phyloP scores from a whole-genome alignment of 148 eudicot species.

The Camellia granthamiana region DNA sequence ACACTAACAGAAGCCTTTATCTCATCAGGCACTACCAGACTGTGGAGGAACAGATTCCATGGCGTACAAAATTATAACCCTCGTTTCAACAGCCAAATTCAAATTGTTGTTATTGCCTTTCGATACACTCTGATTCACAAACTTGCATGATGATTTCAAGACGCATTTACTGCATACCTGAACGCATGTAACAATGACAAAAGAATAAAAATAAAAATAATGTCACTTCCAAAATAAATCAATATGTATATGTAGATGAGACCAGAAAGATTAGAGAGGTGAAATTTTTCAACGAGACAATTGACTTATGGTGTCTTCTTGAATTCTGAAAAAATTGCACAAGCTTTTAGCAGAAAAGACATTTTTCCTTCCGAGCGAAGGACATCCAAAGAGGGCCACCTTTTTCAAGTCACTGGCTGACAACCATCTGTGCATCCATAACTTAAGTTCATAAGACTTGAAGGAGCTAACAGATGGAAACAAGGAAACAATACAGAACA shows the following conservation, averaged over 20 bases:
- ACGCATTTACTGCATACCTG: conserved; percentile 71
- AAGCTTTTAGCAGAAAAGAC: conserved; percentile 59
- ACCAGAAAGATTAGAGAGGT: not conserved
- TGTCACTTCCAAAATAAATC: not conserved
- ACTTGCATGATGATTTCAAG: conserved; percentile 58
- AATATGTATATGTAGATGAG: not conserved
- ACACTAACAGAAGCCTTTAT: conserved; percentile 52
- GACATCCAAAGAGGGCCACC: conserved; percentile 75
- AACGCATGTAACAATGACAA: not conserved
- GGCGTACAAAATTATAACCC: conserved; percentile 58
- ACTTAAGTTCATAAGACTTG: conserved; percentile 10
- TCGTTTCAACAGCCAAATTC: conserved; percentile 47
- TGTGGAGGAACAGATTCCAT: conserved; percentile 49
- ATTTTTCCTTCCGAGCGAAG: conserved; percentile 48
- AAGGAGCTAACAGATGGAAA: not conserved
- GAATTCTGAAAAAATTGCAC: conserved; percentile 52
- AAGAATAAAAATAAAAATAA: not conserved
- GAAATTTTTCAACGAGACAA: not conserved
- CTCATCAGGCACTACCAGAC: conserved; percentile 51
- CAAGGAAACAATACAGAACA: not conserved
- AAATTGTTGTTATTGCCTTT: conserved; percentile 31
- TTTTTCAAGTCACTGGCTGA: conserved; percentile 64
- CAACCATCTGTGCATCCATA: conserved; percentile 53
- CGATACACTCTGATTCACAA: conserved; percentile 41
- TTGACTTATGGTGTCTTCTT: conserved; percentile 49